Evolutionary conservation across 2,329 filamentous ascomycete genomes (phyloP), one percentile per base, ranked within the genome.

Genomic region (Delphinella strobiligena): DNA sequence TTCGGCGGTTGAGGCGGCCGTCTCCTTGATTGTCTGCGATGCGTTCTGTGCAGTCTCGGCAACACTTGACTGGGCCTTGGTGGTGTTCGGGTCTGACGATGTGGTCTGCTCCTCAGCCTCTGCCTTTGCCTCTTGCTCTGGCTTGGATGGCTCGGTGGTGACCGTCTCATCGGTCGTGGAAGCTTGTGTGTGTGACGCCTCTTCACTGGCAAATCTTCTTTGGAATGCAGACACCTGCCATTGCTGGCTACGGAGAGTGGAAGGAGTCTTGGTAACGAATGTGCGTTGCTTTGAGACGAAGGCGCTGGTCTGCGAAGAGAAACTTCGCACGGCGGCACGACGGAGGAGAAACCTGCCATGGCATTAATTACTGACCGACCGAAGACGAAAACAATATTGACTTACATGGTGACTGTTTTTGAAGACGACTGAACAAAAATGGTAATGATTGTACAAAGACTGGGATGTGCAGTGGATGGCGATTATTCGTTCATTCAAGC

Each of bases 341-440:
- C 74, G 72, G 49, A 80, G 61, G 47, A 64, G 63, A 61, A 68
- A 71, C 74, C 74, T 78, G 34, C 8, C n/a, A n/a, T n/a, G n/a
- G n/a, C n/a, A n/a, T n/a, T n/a, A n/a, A n/a, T n/a, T n/a, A n/a
- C n/a, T n/a, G n/a, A n/a, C n/a, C n/a, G n/a, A n/a, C n/a, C n/a
- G n/a, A n/a, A n/a, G n/a, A n/a, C n/a, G n/a, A n/a, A n/a, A n/a
- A n/a, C n/a, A n/a, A n/a, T n/a, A n/a, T n/a, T n/a, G n/a, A n/a
- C n/a, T n/a, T n/a, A n/a, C n/a, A n/a, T n/a, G n/a, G n/a, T n/a
- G n/a, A n/a, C n/a, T n/a, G n/a, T n/a, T n/a, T n/a, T n/a, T n/a
- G n/a, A n/a, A n/a, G n/a, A n/a, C n/a, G n/a, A n/a, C n/a, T n/a
- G n/a, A n/a, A n/a, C n/a, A n/a, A n/a, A n/a, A n/a, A n/a, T n/a